These are phyloP conservation scores for Naegleria lovaniensis DNA, from an alignment of 208 protist species.

Conservation along the genomic window DNA sequence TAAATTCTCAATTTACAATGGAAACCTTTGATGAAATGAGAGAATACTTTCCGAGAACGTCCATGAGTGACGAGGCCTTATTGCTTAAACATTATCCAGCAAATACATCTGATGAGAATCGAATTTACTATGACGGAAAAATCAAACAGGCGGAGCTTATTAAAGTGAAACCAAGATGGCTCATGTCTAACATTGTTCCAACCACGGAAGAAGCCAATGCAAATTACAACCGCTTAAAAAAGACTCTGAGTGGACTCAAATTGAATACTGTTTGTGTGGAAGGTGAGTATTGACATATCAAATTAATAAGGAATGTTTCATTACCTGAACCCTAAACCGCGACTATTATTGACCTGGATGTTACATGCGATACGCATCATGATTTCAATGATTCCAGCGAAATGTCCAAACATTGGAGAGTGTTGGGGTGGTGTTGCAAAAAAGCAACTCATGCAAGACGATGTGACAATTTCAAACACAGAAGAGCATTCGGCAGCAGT, in stretches of 20 bases:
- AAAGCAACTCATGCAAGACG: constrained; percentile 55
- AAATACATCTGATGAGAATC: neutral
- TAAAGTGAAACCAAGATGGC: neutral
- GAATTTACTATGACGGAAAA: neutral
- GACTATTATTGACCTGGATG: too few relatives aligned
- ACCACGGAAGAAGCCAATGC: neutral
- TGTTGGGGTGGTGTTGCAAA: constrained; percentile 93
- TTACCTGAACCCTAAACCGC: constrained; percentile 25
- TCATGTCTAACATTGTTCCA: neutral
- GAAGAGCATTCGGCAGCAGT: constrained; percentile 28
- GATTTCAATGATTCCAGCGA: too few relatives aligned
- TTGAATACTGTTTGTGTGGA: constrained; percentile 21
- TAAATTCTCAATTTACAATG: too few relatives aligned
- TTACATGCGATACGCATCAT: too few relatives aligned
- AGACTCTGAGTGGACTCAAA: constrained; percentile 35
- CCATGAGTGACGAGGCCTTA: too few relatives aligned
- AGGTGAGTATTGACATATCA: too few relatives aligned
- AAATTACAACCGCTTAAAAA: constrained; percentile 30
- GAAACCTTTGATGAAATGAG: too few relatives aligned
- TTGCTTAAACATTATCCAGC: neutral
- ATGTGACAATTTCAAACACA: constrained; percentile 27
- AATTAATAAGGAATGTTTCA: neutral
- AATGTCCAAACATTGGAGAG: constrained; percentile 96
- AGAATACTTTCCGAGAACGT: too few relatives aligned
- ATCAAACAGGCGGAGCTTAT: neutral